These are phyloP conservation scores for Eimeria acervulina DNA, from an alignment of 169 alveolate genomes.

Conservation along the genomic window DNA sequence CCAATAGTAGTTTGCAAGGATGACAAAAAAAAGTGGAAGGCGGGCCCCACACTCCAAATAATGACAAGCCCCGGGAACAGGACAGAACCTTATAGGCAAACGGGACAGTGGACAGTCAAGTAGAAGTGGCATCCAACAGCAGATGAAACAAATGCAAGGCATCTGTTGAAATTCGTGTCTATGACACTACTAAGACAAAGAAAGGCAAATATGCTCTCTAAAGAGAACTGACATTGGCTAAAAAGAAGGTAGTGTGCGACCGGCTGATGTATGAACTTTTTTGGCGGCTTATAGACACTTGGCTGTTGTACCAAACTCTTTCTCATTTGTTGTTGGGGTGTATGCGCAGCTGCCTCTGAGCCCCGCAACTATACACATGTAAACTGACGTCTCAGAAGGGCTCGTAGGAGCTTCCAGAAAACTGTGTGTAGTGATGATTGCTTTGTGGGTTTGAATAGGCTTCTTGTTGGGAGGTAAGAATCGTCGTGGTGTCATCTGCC, in stretches of 20 bases:
- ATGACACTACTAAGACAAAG: too few species aligned
- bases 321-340: neutral
- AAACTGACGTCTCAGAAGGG: neutral
- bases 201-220: neutral
- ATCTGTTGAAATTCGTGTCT: too few species aligned
- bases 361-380: neutral
- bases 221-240: neutral
- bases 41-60: neutral
- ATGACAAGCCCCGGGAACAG: neutral
- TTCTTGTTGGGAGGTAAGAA: neutral
- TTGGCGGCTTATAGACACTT: neutral
- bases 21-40: neutral
- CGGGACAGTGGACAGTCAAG: neutral
- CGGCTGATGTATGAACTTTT: neutral
- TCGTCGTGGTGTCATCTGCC: slow-evolving; percentile 6
- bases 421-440: neutral
- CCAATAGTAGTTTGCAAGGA: neutral
- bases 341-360: neutral
- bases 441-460: neutral
- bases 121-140: neutral
- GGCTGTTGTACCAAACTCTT: neutral
- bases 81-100: neutral
- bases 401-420: neutral
- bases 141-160: neutral
- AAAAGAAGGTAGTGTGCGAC: neutral